Base-by-base conservation (phyloP, 371 early-diverging fungal genomes). In the Mucor plumbeus region DNA sequence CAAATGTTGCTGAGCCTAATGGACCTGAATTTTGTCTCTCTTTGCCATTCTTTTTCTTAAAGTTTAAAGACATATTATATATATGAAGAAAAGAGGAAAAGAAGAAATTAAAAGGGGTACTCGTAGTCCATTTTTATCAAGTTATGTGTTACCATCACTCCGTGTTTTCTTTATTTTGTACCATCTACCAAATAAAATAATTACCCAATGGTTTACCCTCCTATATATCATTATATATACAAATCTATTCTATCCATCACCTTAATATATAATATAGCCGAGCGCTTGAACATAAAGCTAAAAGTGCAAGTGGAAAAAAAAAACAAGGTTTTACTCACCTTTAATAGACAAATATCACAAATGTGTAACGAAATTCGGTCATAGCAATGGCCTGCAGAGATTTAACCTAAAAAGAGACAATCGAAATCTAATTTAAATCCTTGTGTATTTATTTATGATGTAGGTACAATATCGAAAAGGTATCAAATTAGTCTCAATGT, bases 11-110 rank as follows among this genome's bases (percentile, higher is more conserved):
- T 14, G 59, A 68, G n/a, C 63, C 47, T 13, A 17, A 31, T 21
- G 54, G 61, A 8, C 47, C 26, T 8, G 68, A 39, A n/a, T 55
- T 47, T 17, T 21, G 44, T 47, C 57, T 31, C 26, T 63, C 58
- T 65, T 65, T 65, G 41, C 61, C 38, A 47, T 9, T 19, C 31
- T 44, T 17, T 26, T 65, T 65, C 19, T 65, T 65, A n/a, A 65
- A 59, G 10, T 65, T 44, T 9, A 65, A 17, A 59, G 65, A 65
- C 65, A 65, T 63, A 1, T 33, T 63, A 4, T 13, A 10, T 4
- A 26, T 39, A 1, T 38, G 9, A 34, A 36, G 17, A 35, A n/a
- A 56, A 64, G 31, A 64, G 43, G 44, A 58, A 63, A 33, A 43
- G 19, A 31, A 9, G 47, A 13, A 54, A 40, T 14, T 15, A 31